These are phyloP conservation scores for Hypoxylon sp. DNA, from an alignment of 2,329 filamentous ascomycete species.

Conservation along the genomic window DNA sequence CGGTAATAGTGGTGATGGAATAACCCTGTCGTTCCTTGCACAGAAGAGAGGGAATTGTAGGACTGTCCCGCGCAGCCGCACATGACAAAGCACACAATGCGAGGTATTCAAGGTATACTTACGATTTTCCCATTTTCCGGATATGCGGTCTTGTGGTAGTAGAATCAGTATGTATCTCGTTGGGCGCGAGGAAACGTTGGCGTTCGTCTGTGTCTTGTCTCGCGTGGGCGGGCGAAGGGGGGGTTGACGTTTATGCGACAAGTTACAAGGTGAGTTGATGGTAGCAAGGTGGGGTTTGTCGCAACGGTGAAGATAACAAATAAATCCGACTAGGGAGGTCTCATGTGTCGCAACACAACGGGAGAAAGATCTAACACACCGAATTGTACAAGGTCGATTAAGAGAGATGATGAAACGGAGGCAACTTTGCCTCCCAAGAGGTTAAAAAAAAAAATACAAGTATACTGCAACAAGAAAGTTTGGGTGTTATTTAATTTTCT, in stretches of 20 bases:
- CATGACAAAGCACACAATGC: constrained; percentile 12
- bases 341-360: constrained; percentile 36
- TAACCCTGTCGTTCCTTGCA: constrained; percentile 9
- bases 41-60: constrained; percentile 26
- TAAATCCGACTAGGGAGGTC: constrained; percentile 38
- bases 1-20: constrained; percentile 19
- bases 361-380: constrained; percentile 11
- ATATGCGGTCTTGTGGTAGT: constrained; percentile 8
- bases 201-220: constrained; percentile 20
- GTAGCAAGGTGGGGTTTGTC: constrained; percentile 45
- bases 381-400: constrained; percentile 6
- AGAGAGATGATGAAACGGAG: constrained; percentile 1
- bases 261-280: constrained; percentile 37
- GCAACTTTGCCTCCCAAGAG: constrained; percentile 6
- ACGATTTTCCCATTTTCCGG: constrained; percentile 51
- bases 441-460: constrained; percentile 5
- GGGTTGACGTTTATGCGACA: constrained; percentile 45
- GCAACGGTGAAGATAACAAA: constrained; percentile 45
- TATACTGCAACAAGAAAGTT: constrained; percentile 16
- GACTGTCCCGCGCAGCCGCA: constrained; percentile 20
- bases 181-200: constrained; percentile 14
- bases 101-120: constrained; percentile 38
- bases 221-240: constrained; percentile 29
- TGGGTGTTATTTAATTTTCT: constrained; percentile 16
- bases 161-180: constrained; percentile 5